Base-by-base conservation (phyloP, 441 rosid species). In the Aleurites moluccanus region DNA sequence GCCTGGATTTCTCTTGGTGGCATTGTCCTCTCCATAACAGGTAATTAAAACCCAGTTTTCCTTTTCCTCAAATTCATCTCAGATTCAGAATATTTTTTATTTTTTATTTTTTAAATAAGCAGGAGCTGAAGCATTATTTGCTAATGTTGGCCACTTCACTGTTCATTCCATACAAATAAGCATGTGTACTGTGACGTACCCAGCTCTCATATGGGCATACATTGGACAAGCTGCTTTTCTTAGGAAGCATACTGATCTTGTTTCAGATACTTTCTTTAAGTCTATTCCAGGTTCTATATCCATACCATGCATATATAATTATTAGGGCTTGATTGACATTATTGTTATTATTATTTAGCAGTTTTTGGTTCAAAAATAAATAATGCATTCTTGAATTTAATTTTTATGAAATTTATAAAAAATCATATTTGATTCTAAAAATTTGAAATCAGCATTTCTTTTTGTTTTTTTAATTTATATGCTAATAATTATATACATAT, bases 1-100 rank as follows among this genome's bases (percentile, higher is more conserved):
- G 91, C 85, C 8, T 89, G 91, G 90, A 76, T 86, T 60, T 89
- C 93, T 7, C 90, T 89, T 9, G 90, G 91, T 11, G 93, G 90
- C 18, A 33, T 86, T 59, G 87, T 85, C 40, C 88, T 86, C 23
- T 75, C 88, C 59, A 81, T 71, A 47, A 87, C 91, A 75, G 89
- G 92, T 85, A 18, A 8, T 42, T 10, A 1, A 30, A 30, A 30
- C 33, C 33, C 33, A 30, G 33, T 30, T 30, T 30, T 3, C 33
- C 33, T 30, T 30, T 30, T 30, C 33, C 33, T 30, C 2, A 30
- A 30, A 30, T 30, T 30, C 33, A 30, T 30, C 33, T 30, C 33
- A 30, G 33, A 30, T 30, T 30, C 33, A 30, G 33, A 30, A 30
- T n/a, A n/a, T 1, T 30, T 30, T 30, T 30, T 2, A 30, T 30